Conservation (phyloP, 2,329 filamentous ascomycete genomes). For the Aspergillus latus region DNA sequence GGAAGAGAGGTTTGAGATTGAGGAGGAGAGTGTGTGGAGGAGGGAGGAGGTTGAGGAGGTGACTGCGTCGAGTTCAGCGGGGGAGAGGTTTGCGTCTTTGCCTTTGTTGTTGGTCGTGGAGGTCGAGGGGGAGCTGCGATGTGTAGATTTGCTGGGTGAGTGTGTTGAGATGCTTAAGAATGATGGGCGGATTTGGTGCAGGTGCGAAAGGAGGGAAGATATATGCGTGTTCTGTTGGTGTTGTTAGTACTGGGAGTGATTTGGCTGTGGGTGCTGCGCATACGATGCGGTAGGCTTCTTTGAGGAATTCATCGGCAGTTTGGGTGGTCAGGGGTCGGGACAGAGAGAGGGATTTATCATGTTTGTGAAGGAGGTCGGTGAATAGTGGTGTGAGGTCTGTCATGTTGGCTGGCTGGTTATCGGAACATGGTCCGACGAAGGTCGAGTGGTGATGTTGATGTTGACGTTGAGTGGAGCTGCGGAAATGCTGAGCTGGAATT, state of each 20-base stretch:
- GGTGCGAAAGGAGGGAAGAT: constrained; percentile 72
- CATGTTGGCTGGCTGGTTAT: constrained; percentile 31
- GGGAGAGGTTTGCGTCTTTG: constrained; percentile 67
- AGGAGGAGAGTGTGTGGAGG: constrained; percentile 78
- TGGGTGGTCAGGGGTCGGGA: constrained; percentile 23
- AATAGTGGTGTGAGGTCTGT: constrained; percentile 43
- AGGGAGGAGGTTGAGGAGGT: constrained; percentile 84
- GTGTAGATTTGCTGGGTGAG: constrained; percentile 47
- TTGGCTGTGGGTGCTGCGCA: constrained; percentile 16
- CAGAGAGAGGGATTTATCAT: constrained; percentile 16
- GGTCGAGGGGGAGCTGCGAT: constrained; percentile 23
- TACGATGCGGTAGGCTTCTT: constrained; percentile 92
- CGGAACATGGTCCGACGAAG: background rate
- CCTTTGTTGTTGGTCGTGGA: constrained; percentile 24
- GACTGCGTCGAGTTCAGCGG: constrained; percentile 79
- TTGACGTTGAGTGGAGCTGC: constrained; percentile 7
- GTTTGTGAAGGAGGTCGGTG: constrained; percentile 33
- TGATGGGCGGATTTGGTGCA: constrained; percentile 78
- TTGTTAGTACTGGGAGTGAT: constrained; percentile 2
- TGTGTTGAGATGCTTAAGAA: constrained; percentile 73
- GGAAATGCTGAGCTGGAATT: constrained; percentile 15
- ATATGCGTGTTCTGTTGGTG: constrained; percentile 75
- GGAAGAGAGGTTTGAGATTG: constrained; percentile 75
- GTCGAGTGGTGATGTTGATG: constrained; percentile 3
- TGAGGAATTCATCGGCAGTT: constrained; percentile 77